These are phyloP conservation scores for Ambrosia artemisiifolia DNA, from an alignment of 129 eudicot genomes.

Conservation along the genomic window DNA sequence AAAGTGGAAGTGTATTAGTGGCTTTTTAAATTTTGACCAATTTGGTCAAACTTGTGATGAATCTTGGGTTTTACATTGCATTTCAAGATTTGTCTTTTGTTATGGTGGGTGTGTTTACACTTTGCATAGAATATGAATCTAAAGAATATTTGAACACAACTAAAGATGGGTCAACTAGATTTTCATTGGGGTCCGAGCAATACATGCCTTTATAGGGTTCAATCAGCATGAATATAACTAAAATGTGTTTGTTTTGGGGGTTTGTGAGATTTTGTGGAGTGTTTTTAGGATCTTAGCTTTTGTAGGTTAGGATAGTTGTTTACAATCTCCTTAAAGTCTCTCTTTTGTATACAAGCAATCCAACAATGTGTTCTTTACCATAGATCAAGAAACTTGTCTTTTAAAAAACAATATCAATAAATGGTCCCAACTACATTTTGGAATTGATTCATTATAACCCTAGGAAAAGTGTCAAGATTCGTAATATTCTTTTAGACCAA, in stretches of 20 bases:
- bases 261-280: conserved; percentile 31
- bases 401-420: conserved; percentile 10
- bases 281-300: conserved; percentile 23
- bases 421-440: conserved; percentile 27
- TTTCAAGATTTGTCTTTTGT: conserved; percentile 26
- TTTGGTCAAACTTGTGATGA: conserved; percentile 26
- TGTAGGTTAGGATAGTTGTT: conserved; percentile 29
- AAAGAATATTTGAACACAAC: conserved; percentile 21
- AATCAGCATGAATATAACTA: conserved; percentile 15
- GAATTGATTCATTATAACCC: background rate
- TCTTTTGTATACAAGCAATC: conserved; percentile 36
- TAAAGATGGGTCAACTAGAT: conserved; percentile 34
- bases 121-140: conserved; percentile 24
- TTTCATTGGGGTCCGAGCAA: conserved; percentile 36
- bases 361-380: conserved; percentile 37
- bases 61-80: conserved; percentile 34
- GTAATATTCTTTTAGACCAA: background rate
- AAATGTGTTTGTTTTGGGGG: conserved; percentile 30
- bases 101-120: conserved; percentile 26
- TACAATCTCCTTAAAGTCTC: conserved; percentile 30
- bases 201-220: conserved; percentile 33
- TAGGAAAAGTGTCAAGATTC: background rate
- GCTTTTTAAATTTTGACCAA: conserved; percentile 10
- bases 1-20: background rate
- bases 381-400: conserved; percentile 28